These are phyloP conservation scores for Neurospora pannonica DNA, from an alignment of 495 filamentous ascomycete genomes.

Conservation along the genomic window DNA sequence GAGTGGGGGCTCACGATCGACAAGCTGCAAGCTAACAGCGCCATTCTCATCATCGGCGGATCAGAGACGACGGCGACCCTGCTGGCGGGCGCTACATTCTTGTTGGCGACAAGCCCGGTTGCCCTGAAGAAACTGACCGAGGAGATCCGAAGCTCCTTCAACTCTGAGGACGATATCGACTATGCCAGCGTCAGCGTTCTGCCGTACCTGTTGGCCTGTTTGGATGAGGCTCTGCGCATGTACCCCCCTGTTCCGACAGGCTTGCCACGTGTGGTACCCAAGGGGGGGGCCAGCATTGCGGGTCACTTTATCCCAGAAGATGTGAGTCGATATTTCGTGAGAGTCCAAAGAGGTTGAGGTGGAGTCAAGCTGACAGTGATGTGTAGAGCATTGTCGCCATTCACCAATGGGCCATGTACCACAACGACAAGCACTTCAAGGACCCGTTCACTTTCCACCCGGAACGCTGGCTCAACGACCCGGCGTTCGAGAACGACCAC, in stretches of 20 bases:
- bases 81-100: constrained; percentile 42
- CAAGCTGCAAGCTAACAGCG: constrained; percentile 31
- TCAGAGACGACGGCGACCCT: constrained; percentile 54
- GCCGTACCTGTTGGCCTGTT: constrained; percentile 45
- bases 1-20: constrained; percentile 33
- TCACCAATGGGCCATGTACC: constrained; percentile 37
- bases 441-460: constrained; percentile 38
- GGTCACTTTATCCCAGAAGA: constrained; percentile 37
- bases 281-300: constrained; percentile 36
- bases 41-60: constrained; percentile 41
- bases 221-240: constrained; percentile 49
- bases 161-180: constrained; percentile 42
- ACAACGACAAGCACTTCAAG: constrained; percentile 17
- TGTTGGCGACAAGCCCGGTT: constrained; percentile 38
- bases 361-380: neutral
- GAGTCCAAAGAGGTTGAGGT: neutral
- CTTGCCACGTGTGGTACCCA: constrained; percentile 35
- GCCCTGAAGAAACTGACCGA: constrained; percentile 31
- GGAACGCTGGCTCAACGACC: constrained; percentile 40
- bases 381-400: constrained; percentile 39
- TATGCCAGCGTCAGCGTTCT: constrained; percentile 35
- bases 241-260: constrained; percentile 47
- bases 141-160: constrained; percentile 46
- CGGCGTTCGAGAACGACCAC: constrained; percentile 37
- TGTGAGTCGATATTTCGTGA: constrained; percentile 12